phyloP scores from a whole-genome alignment of 192 early-diverging fungal species.

The Coemansia sp. region DNA sequence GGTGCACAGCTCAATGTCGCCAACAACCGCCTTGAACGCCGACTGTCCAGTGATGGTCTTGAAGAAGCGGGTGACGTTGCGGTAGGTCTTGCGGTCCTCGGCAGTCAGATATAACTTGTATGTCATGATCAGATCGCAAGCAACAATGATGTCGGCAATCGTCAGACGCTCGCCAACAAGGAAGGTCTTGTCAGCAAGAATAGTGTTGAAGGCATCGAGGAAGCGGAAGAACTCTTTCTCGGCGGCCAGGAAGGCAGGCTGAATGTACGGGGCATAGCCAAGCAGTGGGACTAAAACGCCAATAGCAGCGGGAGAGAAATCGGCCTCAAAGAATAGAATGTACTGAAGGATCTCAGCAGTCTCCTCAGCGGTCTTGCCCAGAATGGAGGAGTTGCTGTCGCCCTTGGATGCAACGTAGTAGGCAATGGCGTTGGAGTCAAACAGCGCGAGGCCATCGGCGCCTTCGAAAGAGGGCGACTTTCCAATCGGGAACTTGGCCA shows the following conservation, averaged over 20 bases:
- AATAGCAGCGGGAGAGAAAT: constrained; percentile 46
- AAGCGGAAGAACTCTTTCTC: constrained; percentile 66
- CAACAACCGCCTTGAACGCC: constrained; percentile 80
- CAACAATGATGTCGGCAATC: constrained; percentile 83
- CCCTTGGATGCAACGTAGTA: constrained; percentile 68
- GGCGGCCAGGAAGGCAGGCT: constrained; percentile 68
- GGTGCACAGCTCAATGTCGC: constrained; percentile 68
- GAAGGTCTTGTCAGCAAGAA: constrained; percentile 85
- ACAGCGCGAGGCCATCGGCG: constrained; percentile 70
- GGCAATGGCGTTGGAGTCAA: constrained; percentile 89
- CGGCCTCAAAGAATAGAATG: constrained; percentile 62
- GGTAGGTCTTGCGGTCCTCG: constrained; percentile 79
- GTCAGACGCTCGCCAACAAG: constrained; percentile 93
- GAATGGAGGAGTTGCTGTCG: constrained; percentile 50
- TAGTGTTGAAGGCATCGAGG: constrained; percentile 71
- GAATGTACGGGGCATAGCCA: constrained; percentile 51
- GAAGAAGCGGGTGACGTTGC: constrained; percentile 93
- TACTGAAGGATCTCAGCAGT: constrained; percentile 65
- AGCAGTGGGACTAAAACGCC: constrained; percentile 55
- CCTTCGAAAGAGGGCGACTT: constrained; percentile 90
- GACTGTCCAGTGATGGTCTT: constrained; percentile 80
- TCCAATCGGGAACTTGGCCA: constrained; percentile 89
- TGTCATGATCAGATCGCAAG: constrained; percentile 39
- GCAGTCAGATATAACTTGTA: constrained; percentile 56
- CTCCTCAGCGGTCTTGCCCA: constrained; percentile 63